Conservation (phyloP, 352 stramenopile species). For the Phytopythium boreale region DNA sequence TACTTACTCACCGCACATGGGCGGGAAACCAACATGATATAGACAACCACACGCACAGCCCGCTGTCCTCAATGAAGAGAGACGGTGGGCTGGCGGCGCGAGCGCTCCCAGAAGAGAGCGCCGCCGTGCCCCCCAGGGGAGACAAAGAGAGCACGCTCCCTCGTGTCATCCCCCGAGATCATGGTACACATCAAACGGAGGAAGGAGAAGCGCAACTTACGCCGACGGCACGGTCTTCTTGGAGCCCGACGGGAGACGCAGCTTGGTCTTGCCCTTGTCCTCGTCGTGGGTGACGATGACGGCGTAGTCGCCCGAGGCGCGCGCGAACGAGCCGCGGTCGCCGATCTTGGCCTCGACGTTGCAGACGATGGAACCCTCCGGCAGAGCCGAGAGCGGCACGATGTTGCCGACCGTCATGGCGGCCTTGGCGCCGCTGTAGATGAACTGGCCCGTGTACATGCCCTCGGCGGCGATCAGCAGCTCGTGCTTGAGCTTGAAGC, state of each 20-base stretch:
- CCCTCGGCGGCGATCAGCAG: conserved; percentile 97
- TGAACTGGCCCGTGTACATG: conserved; percentile 99
- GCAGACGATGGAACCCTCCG: conserved; percentile 99
- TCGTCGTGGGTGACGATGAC: conserved; percentile 99
- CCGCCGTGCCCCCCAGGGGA: conserved; percentile 31
- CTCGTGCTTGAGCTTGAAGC: conserved; percentile 90
- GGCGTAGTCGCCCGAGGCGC: conserved; percentile 97
- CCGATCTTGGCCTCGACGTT: conserved; percentile 96
- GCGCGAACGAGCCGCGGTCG: conserved; percentile 96
- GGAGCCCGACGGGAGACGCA: conserved; percentile 95
- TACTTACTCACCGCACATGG: conserved; percentile 85
- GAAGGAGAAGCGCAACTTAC: conserved; percentile 75
- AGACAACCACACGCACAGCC: conserved; percentile 36
- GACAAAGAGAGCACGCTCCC: too few species aligned
- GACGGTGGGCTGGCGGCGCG: conserved; percentile 17
- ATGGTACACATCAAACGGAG: conserved; percentile 14
- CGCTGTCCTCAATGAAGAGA: conserved; percentile 1
- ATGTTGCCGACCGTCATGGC: conserved; percentile 96
- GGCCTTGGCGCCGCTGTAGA: conserved; percentile 98
- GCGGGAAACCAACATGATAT: conserved; percentile 44
- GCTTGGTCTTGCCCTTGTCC: conserved; percentile 96
- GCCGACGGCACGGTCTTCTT: conserved; percentile 96
- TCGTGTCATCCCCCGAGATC: conserved; percentile 11
- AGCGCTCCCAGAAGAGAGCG: conserved; percentile 15
- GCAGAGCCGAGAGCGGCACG: conserved; percentile 92